phyloP scores from a whole-genome alignment of 768 basidiomycete species.

The Leccinum uliginosum region DNA sequence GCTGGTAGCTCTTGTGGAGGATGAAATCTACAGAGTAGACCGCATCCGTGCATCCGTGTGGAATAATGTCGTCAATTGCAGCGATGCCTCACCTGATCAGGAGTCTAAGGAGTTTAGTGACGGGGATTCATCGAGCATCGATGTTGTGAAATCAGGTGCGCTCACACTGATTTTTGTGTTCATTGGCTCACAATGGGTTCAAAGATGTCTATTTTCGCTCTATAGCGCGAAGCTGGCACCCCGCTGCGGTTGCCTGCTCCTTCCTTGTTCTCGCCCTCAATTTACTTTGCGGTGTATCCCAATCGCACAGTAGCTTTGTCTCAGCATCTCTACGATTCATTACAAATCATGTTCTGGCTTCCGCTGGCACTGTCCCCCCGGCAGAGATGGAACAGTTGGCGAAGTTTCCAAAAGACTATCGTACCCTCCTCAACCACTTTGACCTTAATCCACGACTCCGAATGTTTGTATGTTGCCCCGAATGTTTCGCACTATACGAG shows the following conservation, averaged over 20 bases:
- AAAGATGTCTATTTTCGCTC: background rate
- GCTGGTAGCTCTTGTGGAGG: background rate
- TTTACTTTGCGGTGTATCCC: background rate
- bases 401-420: background rate
- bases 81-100: background rate
- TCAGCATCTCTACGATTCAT: background rate
- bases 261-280: background rate
- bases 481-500: background rate
- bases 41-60: background rate
- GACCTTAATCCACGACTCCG: background rate
- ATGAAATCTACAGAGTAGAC: background rate
- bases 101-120: background rate
- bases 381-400: background rate
- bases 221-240: background rate
- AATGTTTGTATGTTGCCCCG: background rate
- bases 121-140: background rate
- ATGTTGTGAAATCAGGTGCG: background rate
- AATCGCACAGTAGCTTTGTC: background rate
- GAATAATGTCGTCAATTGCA: background rate
- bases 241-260: background rate
- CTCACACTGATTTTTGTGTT: too few relatives aligned
- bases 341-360: background rate
- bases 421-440: background rate
- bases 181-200: too few relatives aligned
- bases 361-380: background rate